Conservation (phyloP, 352 stramenopile genomes). For the Phytophthora pini region DNA sequence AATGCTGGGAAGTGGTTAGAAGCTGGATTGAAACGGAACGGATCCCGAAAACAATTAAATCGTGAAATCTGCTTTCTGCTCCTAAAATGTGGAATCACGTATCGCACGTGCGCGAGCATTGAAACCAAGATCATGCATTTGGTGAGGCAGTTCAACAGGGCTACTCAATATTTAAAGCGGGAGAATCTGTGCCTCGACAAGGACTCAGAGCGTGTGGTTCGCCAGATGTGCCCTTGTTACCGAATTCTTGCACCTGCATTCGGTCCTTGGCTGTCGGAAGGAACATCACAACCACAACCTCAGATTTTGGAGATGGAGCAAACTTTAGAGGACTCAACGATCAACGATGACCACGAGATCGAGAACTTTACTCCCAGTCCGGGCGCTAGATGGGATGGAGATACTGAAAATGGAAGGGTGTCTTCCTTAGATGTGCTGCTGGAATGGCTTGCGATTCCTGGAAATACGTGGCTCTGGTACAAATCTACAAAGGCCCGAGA, state of each 20-base stretch:
- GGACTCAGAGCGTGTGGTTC: neutral
- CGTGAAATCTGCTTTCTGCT: neutral
- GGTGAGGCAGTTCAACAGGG: neutral
- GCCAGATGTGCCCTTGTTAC: slow-evolving; percentile 1
- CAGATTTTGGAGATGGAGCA: neutral
- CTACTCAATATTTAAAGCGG: neutral
- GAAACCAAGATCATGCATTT: neutral
- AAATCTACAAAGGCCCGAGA: neutral
- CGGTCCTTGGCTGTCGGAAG: neutral
- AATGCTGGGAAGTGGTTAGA: neutral
- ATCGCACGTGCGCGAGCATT: neutral
- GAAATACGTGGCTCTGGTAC: slow-evolving; percentile 12
- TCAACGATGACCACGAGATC: neutral
- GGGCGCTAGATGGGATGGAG: neutral
- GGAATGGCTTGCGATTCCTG: slow-evolving; percentile 15
- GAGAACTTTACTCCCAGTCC: neutral
- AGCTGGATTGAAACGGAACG: neutral
- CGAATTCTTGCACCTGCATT: neutral
- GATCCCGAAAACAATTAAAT: neutral
- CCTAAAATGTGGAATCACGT: neutral
- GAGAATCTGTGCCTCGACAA: neutral
- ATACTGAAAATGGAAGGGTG: neutral
- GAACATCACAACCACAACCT: neutral
- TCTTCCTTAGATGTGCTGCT: slow-evolving; percentile 20
- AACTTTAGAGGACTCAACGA: too few relatives aligned